Percentiles rank a stretch among this genome's conserved stretches.
These are phyloP conservation scores for Pythium monospermum DNA, from an alignment of 352 stramenopile genomes.

Conservation along the genomic window DNA sequence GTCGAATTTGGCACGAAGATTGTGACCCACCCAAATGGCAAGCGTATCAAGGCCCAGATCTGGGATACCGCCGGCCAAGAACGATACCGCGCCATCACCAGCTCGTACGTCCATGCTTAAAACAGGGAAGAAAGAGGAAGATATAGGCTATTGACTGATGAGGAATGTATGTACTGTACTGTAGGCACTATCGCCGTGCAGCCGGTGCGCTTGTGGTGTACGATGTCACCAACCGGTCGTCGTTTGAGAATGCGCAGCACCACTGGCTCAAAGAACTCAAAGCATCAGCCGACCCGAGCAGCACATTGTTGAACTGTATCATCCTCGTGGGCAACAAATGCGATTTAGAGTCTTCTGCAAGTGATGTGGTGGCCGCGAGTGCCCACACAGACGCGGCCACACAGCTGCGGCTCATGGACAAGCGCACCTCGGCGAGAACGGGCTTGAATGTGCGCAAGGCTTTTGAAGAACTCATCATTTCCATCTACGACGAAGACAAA, in stretches of 20 bases:
- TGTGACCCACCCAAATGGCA: constrained; percentile 65
- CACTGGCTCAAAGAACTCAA: constrained; percentile 79
- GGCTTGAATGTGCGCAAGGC: constrained; percentile 54
- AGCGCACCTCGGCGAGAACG: constrained; percentile 67
- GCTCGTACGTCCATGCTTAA: constrained; percentile 37
- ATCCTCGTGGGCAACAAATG: constrained; percentile 81
- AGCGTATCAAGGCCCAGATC: constrained; percentile 80
- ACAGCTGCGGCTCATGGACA: constrained; percentile 39
- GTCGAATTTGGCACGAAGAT: constrained; percentile 83
- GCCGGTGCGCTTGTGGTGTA: constrained; percentile 72
- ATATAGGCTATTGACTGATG: neutral
- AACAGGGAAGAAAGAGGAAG: neutral
- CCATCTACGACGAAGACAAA: constrained; percentile 64
- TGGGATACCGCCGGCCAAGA: constrained; percentile 81
- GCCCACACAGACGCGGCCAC: constrained; percentile 37
- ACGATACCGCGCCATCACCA: constrained; percentile 79
- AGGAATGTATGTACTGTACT: neutral
- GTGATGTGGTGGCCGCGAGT: constrained; percentile 27
- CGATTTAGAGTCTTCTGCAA: constrained; percentile 33
- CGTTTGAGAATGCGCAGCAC: constrained; percentile 64
- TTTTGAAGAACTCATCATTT: constrained; percentile 70
- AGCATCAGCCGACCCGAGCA: constrained; percentile 49
- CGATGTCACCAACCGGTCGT: constrained; percentile 57
- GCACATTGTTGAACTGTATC: constrained; percentile 58
- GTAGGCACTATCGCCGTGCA: constrained; percentile 68